phyloP scores from a whole-genome alignment of 257 asterid species.

The Nyctanthes arbortristis region DNA sequence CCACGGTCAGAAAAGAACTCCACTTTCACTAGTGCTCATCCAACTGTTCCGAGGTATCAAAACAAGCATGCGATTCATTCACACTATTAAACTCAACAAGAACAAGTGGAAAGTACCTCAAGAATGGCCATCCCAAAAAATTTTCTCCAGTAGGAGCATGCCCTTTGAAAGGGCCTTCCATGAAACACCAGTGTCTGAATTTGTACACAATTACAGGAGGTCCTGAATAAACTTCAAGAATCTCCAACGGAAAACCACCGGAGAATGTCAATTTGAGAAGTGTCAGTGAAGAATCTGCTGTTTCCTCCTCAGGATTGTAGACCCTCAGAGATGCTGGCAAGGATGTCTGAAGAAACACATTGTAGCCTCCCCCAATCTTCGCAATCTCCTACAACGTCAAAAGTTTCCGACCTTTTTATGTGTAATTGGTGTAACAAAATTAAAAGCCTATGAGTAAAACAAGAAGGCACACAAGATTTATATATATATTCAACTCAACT shows the following conservation, averaged over 20 bases:
- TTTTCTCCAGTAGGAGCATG: constrained; percentile 65
- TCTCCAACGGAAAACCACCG: constrained; percentile 68
- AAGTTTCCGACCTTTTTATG: constrained; percentile 31
- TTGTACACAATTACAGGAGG: constrained; percentile 63
- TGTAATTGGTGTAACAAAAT: no score
- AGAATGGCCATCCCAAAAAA: constrained; percentile 48
- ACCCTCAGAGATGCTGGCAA: constrained; percentile 52
- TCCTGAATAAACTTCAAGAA: constrained; percentile 70
- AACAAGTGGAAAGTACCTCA: constrained; percentile 41
- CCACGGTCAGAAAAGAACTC: no score
- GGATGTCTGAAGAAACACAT: constrained; percentile 65
- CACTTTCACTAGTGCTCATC: no score
- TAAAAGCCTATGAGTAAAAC: no score
- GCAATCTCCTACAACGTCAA: constrained; percentile 39
- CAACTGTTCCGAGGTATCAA: no score
- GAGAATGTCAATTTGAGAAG: constrained; percentile 56
- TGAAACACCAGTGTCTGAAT: constrained; percentile 82
- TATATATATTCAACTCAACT: no score
- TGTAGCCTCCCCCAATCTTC: constrained; percentile 72
- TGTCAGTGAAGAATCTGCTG: constrained; percentile 53
- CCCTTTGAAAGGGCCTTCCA: constrained; percentile 67
- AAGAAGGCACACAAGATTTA: no score
- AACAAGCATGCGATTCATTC: no score
- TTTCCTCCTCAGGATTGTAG: constrained; percentile 61
- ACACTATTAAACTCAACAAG: no score